phyloP scores from a whole-genome alignment of 805 yeast species.

The Pichia ethanolica region DNA sequence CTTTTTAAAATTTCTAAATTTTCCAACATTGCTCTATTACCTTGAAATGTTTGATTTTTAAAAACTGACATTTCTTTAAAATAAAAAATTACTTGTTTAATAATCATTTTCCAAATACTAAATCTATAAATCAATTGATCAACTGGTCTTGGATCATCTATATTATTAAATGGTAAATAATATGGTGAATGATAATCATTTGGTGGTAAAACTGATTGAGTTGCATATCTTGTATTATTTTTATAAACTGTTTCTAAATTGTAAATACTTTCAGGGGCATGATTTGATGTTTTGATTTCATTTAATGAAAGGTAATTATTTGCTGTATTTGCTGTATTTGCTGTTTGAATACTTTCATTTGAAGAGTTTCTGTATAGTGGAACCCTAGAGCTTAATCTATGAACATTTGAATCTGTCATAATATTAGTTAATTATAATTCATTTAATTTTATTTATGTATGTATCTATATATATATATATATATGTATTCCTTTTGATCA shows the following conservation, averaged over 20 bases:
- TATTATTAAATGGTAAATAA: conserved; percentile 25
- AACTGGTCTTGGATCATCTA: conserved; percentile 32
- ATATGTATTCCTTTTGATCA: too few relatives aligned
- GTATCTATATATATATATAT: too few relatives aligned
- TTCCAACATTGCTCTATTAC: conserved; percentile 44
- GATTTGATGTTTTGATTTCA: not conserved
- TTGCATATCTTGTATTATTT: conserved; percentile 13
- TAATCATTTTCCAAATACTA: conserved; percentile 49
- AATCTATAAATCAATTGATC: conserved; percentile 47
- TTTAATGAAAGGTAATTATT: not conserved
- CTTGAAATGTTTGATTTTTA: conserved; percentile 39
- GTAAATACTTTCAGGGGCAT: conserved; percentile 2
- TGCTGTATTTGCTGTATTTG: not conserved
- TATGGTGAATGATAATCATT: conserved; percentile 29
- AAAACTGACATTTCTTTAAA: conserved; percentile 44
- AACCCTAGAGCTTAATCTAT: too few relatives aligned
- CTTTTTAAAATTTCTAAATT: conserved; percentile 28
- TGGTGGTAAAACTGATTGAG: conserved; percentile 25
- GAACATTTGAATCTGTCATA: too few relatives aligned
- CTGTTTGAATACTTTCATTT: not conserved
- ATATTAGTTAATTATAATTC: too few relatives aligned
- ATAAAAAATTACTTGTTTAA: conserved; percentile 46
- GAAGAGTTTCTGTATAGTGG: not conserved
- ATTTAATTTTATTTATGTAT: too few relatives aligned
- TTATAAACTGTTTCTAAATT: conserved; percentile 11